Evolutionary conservation across 768 basidiomycete species (phyloP).

Genomic region (Lentinula edodes): DNA sequence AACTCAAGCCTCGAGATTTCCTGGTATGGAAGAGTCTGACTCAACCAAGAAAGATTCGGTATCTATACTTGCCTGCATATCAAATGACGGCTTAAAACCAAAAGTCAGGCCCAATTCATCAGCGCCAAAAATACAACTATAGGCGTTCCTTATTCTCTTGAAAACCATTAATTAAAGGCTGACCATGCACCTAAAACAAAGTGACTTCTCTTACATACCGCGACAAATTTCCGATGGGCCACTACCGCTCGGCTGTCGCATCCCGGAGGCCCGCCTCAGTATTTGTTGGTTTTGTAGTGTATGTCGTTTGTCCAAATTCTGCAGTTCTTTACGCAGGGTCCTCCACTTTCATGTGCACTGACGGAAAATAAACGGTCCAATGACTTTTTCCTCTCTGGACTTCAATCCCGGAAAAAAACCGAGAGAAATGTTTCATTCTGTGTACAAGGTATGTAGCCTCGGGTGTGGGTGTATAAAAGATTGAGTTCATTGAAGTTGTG

Average conservation of each 20-base stretch:
- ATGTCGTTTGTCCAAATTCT: background rate
- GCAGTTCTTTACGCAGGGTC: background rate
- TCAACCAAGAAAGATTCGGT: background rate
- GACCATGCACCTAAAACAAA: background rate
- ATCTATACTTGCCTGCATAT: background rate
- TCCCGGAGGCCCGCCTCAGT: background rate
- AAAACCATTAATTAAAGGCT: background rate
- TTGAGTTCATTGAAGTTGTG: background rate
- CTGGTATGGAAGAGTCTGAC: background rate
- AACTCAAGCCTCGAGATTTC: background rate
- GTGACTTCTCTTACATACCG: background rate
- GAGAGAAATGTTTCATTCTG: background rate
- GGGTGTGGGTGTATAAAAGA: background rate
- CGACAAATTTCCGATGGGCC: conserved; percentile 1
- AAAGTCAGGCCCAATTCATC: background rate
- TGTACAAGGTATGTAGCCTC: background rate
- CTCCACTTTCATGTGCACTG: background rate
- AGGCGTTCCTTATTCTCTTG: background rate
- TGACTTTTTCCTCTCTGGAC: background rate
- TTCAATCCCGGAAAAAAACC: background rate
- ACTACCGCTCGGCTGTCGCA: background rate
- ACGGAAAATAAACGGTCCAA: background rate
- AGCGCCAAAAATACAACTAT: background rate
- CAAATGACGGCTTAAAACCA: background rate
- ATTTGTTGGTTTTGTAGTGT: background rate